Percentiles rank a stretch among this genome's conserved stretches.
Conservation (phyloP, 352 stramenopile species). For the Blastocystis sp. region DNA sequence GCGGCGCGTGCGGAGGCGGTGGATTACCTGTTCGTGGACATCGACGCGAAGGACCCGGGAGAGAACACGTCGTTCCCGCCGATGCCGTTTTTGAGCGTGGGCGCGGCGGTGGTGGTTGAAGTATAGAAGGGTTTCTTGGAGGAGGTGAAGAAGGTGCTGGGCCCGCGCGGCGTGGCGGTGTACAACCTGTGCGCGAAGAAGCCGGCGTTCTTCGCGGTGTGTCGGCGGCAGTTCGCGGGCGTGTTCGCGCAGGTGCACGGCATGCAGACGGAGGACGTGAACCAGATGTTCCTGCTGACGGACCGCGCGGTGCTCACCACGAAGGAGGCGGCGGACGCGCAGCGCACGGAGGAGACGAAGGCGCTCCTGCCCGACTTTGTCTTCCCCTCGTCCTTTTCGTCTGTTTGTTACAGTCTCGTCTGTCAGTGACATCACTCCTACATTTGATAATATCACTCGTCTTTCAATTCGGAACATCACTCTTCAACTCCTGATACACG, state of each 20-base stretch:
- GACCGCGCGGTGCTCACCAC: not conserved
- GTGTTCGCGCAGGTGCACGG: conserved; percentile 30
- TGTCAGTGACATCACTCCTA: no score
- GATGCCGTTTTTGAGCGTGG: conserved; percentile 15
- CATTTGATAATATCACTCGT: no score
- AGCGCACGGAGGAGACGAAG: not conserved
- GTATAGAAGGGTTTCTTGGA: conserved; percentile 47
- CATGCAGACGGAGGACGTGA: conserved; percentile 23
- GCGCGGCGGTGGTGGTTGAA: not conserved
- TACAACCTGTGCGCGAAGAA: conserved; percentile 29
- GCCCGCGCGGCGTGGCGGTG: conserved; percentile 11
- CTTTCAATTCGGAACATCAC: no score
- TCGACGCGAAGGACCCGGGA: conserved; percentile 29
- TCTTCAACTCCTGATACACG: no score
- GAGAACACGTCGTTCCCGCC: conserved; percentile 7
- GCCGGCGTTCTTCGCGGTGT: conserved; percentile 19
- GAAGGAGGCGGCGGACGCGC: not conserved
- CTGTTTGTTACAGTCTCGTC: no score
- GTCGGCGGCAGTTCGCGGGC: conserved; percentile 21
- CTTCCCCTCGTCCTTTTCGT: no score
- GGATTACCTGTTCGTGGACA: conserved; percentile 44
- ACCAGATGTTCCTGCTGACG: conserved; percentile 18
- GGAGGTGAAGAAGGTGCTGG: conserved; percentile 30
- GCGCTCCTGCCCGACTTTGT: no score
- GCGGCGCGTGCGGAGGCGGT: not conserved